Evolutionary conservation across 2,329 filamentous ascomycete genomes (phyloP).

Genomic region (Rhynchosporium graminicola): DNA sequence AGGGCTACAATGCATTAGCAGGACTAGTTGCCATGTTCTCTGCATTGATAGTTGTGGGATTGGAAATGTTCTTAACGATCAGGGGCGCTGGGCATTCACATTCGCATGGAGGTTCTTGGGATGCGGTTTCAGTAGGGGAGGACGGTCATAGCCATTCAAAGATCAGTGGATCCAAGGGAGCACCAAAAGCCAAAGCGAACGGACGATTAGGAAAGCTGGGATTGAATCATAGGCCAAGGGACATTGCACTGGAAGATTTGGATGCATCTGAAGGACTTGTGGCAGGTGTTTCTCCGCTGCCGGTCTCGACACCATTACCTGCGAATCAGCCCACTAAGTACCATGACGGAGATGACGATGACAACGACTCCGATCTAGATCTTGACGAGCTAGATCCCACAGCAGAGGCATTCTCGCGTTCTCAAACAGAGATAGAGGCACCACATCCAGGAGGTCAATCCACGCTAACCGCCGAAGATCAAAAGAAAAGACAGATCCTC

Average conservation of each 20-base stretch:
- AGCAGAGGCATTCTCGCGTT: conserved; percentile 37
- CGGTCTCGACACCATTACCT: conserved; percentile 51
- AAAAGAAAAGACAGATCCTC: conserved; percentile 67
- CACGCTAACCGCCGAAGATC: conserved; percentile 46
- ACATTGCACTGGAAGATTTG: conserved; percentile 54
- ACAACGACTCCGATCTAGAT: conserved; percentile 56
- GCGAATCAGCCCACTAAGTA: conserved; percentile 33
- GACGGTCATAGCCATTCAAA: conserved; percentile 46
- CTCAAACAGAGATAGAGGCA: conserved; percentile 28
- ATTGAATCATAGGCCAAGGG: conserved; percentile 46
- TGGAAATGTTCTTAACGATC: conserved; percentile 88
- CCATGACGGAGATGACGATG: conserved; percentile 39
- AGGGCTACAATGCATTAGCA: conserved; percentile 76
- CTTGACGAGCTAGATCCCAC: conserved; percentile 60
- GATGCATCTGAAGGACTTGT: conserved; percentile 58
- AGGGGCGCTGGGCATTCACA: conserved; percentile 63
- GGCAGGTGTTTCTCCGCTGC: conserved; percentile 58
- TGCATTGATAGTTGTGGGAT: conserved; percentile 77
- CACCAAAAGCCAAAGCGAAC: conserved; percentile 33
- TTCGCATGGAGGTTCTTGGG: conserved; percentile 47
- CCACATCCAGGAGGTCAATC: conserved; percentile 37
- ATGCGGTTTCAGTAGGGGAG: conserved; percentile 41
- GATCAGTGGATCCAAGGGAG: conserved; percentile 23
- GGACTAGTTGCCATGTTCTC: conserved; percentile 81
- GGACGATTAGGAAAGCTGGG: conserved; percentile 36